phyloP scores from a whole-genome alignment of 2,329 filamentous ascomycete species.

The Pseudonectria foliicola region DNA sequence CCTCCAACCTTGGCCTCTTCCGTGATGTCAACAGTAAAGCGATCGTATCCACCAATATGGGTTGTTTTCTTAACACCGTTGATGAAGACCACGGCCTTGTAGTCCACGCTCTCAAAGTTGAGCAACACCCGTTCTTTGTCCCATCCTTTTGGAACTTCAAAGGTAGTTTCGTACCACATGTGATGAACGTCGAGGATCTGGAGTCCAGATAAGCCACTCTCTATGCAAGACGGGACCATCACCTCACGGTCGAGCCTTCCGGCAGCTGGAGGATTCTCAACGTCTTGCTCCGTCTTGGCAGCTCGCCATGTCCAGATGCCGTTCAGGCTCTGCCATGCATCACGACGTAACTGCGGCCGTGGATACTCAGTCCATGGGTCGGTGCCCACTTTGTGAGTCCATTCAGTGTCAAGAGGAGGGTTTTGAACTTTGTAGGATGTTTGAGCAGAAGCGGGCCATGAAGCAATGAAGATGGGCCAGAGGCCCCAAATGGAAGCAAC shows the following conservation, averaged over 20 bases:
- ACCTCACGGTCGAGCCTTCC: constrained; percentile 32
- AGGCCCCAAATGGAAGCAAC: too few relatives aligned
- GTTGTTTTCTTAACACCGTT: constrained; percentile 46
- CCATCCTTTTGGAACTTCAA: constrained; percentile 43
- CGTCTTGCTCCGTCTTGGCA: constrained; percentile 15
- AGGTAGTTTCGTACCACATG: constrained; percentile 46
- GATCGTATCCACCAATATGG: constrained; percentile 55
- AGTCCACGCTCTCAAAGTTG: constrained; percentile 54
- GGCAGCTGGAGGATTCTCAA: constrained; percentile 7
- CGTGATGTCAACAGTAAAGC: constrained; percentile 54
- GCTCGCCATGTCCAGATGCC: constrained; percentile 50
- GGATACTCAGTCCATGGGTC: constrained; percentile 52
- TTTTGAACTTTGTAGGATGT: constrained; percentile 30
- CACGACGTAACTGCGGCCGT: constrained; percentile 47
- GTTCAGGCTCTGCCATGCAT: constrained; percentile 49
- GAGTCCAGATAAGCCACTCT: constrained; percentile 43
- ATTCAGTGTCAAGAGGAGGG: constrained; percentile 41
- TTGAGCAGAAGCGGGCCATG: constrained; percentile 1
- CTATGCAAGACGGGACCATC: constrained; percentile 36
- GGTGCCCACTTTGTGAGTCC: constrained; percentile 45
- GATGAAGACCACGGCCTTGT: constrained; percentile 50
- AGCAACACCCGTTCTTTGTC: constrained; percentile 37
- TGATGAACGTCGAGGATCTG: constrained; percentile 33
- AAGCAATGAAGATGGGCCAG: too few relatives aligned
- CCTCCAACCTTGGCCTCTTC: constrained; percentile 31